Evolutionary conservation across 2,329 filamentous ascomycete species (phyloP).

Genomic region (Xylaria digitata): DNA sequence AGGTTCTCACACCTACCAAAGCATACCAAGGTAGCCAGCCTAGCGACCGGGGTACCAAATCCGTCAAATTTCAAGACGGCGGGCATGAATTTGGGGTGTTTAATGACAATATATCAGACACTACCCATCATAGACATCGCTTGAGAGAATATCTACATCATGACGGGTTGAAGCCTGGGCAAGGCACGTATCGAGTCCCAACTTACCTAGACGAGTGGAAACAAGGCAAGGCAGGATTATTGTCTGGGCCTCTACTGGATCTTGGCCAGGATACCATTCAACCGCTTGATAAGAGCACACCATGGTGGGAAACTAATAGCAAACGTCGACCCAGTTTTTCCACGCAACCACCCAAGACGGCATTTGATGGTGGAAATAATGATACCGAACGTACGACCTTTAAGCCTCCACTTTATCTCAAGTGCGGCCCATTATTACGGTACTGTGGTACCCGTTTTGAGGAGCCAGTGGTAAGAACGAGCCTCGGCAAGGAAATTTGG

Average conservation of each 20-base stretch:
- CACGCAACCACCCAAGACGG: constrained; percentile 65
- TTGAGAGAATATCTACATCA: constrained; percentile 47
- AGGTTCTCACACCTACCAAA: constrained; percentile 19
- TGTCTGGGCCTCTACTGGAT: constrained; percentile 70
- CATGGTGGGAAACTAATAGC: constrained; percentile 81
- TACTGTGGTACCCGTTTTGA: constrained; percentile 86
- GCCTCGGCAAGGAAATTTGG: constrained; percentile 77
- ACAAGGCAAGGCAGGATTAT: constrained; percentile 70
- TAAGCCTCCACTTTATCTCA: constrained; percentile 84
- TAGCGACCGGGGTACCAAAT: constrained; percentile 42
- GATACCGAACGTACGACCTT: constrained; percentile 77
- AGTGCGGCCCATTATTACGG: constrained; percentile 88
- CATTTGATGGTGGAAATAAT: constrained; percentile 75
- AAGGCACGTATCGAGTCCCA: constrained; percentile 68
- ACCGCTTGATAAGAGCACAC: constrained; percentile 62
- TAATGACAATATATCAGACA: constrained; percentile 43
- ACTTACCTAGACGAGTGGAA: constrained; percentile 79
- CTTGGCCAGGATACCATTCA: constrained; percentile 57
- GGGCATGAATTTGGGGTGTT: constrained; percentile 38
- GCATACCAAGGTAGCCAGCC: constrained; percentile 30
- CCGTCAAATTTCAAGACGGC: constrained; percentile 49
- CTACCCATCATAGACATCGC: constrained; percentile 39
- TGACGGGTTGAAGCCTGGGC: constrained; percentile 57
- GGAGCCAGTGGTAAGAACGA: constrained; percentile 56
- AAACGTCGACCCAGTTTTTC: constrained; percentile 60